phyloP scores from a whole-genome alignment of 192 early-diverging fungal genomes.

The Coemansia aciculifera region DNA sequence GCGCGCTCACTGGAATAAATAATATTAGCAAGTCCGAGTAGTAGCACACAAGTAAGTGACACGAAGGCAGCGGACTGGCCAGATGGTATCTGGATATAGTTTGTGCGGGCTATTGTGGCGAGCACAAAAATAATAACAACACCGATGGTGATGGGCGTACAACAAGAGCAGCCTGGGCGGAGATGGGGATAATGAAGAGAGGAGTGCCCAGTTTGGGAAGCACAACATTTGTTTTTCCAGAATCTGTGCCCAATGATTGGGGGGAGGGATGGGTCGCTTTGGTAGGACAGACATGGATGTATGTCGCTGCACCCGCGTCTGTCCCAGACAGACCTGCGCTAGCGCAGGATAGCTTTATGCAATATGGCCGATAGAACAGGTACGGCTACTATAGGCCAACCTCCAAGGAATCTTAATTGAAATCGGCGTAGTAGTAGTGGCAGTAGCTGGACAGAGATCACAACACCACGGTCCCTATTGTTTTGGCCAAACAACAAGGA shows the following conservation, averaged over 20 bases:
- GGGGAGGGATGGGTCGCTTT: neutral
- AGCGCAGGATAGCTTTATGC: neutral
- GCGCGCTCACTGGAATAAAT: neutral
- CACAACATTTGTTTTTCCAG: constrained; percentile 6
- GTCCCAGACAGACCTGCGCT: neutral
- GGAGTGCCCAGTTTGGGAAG: constrained; percentile 6
- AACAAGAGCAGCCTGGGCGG: neutral
- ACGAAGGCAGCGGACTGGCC: constrained; percentile 3
- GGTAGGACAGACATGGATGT: neutral
- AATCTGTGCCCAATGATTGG: neutral
- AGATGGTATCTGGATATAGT: constrained; percentile 3
- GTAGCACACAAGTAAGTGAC: constrained; percentile 5
- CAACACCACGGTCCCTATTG: neutral
- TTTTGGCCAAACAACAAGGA: neutral
- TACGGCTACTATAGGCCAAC: neutral
- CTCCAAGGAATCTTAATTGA: neutral
- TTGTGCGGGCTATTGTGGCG: constrained; percentile 4
- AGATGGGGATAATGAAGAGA: neutral
- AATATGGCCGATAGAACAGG: neutral
- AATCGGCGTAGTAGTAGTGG: neutral
- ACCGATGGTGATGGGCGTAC: neutral
- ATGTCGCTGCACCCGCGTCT: neutral
- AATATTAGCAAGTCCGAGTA: neutral
- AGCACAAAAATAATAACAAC: constrained; percentile 12
- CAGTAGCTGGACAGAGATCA: neutral